These are phyloP conservation scores for button mushroom (Agaricus bisporus) DNA, from an alignment of 768 basidiomycete genomes.

Conservation along the genomic window DNA sequence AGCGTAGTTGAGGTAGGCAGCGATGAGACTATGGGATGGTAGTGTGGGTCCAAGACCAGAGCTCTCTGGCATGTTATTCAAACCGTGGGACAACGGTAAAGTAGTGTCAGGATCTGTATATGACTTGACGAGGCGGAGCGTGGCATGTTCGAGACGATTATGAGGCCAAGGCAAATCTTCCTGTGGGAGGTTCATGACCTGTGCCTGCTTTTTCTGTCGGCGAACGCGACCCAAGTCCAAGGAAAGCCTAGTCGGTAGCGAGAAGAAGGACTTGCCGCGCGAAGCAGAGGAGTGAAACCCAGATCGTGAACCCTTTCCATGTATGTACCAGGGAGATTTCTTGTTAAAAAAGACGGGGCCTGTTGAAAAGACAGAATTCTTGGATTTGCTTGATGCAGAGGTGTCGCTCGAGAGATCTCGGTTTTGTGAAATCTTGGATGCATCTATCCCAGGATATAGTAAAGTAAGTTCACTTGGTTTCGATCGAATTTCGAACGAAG, in stretches of 20 bases:
- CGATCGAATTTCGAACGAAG: conserved; percentile 35
- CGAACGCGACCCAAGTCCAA: neutral
- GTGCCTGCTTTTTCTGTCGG: neutral
- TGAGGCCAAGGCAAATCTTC: conserved; percentile 9
- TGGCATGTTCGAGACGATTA: conserved; percentile 6
- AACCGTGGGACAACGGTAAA: neutral
- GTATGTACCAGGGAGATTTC: neutral
- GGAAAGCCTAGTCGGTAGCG: neutral
- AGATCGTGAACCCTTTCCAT: neutral
- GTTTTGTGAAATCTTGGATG: neutral
- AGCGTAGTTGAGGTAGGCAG: neutral
- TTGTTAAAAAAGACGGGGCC: neutral
- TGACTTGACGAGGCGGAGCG: conserved; percentile 6
- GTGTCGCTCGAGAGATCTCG: conserved; percentile 2
- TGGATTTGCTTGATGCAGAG: neutral
- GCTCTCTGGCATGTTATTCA: neutral
- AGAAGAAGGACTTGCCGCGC: neutral
- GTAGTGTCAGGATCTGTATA: conserved; percentile 2
- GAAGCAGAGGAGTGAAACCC: neutral
- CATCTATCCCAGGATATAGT: neutral
- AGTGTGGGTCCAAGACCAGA: neutral
- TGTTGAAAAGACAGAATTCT: neutral
- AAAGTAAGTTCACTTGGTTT: conserved; percentile 13
- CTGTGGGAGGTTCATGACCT: neutral
- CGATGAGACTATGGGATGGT: neutral